A percentile compares a stretch with the other conserved stretches of the same genome.
phyloP scores from a whole-genome alignment of 1,139 yeast species.

The Suhomyces maxii region DNA sequence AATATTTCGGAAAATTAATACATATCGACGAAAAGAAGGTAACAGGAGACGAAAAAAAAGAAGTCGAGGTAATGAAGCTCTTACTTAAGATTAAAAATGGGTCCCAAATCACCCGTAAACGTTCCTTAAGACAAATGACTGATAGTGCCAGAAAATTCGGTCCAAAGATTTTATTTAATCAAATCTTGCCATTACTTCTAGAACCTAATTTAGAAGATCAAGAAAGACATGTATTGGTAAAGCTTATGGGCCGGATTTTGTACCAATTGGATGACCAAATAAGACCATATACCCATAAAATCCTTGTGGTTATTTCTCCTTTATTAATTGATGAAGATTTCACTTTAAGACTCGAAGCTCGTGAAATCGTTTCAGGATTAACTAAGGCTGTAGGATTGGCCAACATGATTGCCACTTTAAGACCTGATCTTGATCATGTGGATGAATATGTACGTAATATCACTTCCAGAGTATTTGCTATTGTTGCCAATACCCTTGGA shows the following conservation, averaged over 20 bases:
- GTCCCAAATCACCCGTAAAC: conserved; percentile 61
- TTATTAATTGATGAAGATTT: conserved; percentile 77
- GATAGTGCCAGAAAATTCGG: conserved; percentile 69
- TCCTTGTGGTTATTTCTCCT: conserved; percentile 76
- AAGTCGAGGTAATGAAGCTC: conserved; percentile 61
- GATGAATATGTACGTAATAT: conserved; percentile 82
- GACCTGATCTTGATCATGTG: conserved; percentile 79
- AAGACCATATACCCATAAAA: conserved; percentile 72
- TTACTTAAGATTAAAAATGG: conserved; percentile 80
- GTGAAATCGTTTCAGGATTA: conserved; percentile 73
- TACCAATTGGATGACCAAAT: conserved; percentile 63
- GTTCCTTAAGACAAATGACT: conserved; percentile 67
- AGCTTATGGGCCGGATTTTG: conserved; percentile 69
- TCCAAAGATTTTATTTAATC: conserved; percentile 65
- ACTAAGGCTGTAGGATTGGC: conserved; percentile 83
- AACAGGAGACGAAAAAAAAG: conserved; percentile 52
- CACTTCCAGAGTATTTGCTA: conserved; percentile 80
- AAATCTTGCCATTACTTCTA: conserved; percentile 69
- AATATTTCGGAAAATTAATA: conserved; percentile 67
- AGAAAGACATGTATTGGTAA: conserved; percentile 80
- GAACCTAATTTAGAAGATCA: conserved; percentile 77
- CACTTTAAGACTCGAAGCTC: conserved; percentile 71
- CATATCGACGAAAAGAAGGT: conserved; percentile 37
- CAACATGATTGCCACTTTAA: conserved; percentile 69
- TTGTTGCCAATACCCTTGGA: conserved; percentile 81